Base-by-base conservation (phyloP, 495 filamentous ascomycete genomes). In the Xylaria nigripes region DNA sequence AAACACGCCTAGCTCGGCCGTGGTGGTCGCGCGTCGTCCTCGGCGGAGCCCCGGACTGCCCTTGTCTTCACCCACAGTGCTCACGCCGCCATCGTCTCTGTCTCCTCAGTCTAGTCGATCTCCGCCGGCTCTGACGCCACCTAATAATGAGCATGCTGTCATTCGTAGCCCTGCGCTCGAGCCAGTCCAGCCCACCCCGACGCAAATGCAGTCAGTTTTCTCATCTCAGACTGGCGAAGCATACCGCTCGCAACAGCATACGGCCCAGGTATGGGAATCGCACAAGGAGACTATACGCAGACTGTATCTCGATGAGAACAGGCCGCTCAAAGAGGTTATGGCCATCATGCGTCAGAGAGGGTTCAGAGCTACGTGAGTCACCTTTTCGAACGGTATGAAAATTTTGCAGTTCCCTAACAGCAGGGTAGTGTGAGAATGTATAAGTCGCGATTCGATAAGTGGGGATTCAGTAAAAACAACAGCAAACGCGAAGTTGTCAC, bases 281-380 rank as follows among this genome's bases (percentile, higher is more conserved):
- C 63, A 66, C 43, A 70, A 70, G 54, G 53, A 54, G 25, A 64
- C 63, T 16, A 70, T 70, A 21, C 58, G 65, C n/a, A 45, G 51
- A 7, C 41, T 70, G 23, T 70, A 70, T 54, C 48, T 65, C 6
- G 67, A 70, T 0, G 67, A 70, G 47, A 63, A 66, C 32, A 55
- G 56, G 30, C 59, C 65, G 25, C 60, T 70, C 16, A 70, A 68
- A 38, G 65, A 70, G 50, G 65, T 70, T 25, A 70, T 70, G 67
- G 44, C 61, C 12, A 66, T 66, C 48, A 70, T 70, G 67, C 58
- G 64, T 19, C 63, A 67, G 22, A 61, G 57, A 38, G 64, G 64
- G 13, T 70, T 70, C 49, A 62, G 63, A 53, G 68, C 68, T 25
- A 70, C 68, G 67, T 70, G 49, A 66, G 67, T 50, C 38, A 52